Percentiles rank a stretch among this genome's conserved stretches.
Evolutionary conservation across 2,329 filamentous ascomycete genomes (phyloP).

Genomic region (Talaromyces sp.): DNA sequence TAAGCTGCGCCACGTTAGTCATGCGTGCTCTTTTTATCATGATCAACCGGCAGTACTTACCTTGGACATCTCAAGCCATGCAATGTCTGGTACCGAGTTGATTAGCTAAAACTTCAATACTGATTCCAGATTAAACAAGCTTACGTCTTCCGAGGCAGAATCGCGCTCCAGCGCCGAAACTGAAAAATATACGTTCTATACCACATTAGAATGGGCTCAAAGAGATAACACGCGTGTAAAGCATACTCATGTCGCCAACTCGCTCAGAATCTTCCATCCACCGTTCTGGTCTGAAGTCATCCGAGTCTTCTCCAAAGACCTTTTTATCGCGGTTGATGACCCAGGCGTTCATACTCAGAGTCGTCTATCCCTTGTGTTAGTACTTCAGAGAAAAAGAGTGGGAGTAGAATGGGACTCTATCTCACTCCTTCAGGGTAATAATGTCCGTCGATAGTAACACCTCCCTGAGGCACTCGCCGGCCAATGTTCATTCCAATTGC

Average conservation of each 20-base stretch:
- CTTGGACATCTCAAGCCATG: conserved; percentile 16
- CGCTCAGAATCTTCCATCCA: conserved; percentile 2
- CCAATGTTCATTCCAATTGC: conserved; percentile 13
- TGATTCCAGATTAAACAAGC: not conserved
- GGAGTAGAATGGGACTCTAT: not conserved
- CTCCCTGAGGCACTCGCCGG: conserved; percentile 14
- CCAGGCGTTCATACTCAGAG: conserved; percentile 7
- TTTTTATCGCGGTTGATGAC: conserved; percentile 7
- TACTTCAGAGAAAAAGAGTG: not conserved
- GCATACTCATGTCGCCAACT: conserved; percentile 6
- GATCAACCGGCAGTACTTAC: not conserved
- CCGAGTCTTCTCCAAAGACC: conserved; percentile 7
- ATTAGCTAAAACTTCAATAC: not conserved
- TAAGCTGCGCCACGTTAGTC: not conserved
- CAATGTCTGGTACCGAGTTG: conserved; percentile 7
- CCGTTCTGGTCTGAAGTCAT: conserved; percentile 7
- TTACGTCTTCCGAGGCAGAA: conserved; percentile 14
- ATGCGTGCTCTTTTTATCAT: not conserved
- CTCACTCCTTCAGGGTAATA: conserved; percentile 16
- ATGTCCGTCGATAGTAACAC: conserved; percentile 10
- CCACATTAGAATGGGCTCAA: not conserved
- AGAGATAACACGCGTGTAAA: not conserved
- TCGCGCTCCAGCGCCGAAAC: conserved; percentile 14
- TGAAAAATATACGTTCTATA: conserved; percentile 13
- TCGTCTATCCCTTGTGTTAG: not conserved